Evolutionary conservation across 1,139 yeast species (phyloP), one percentile per base, ranked within the genome.

Genomic region (Hemisphaericaspora xylofermentans): DNA sequence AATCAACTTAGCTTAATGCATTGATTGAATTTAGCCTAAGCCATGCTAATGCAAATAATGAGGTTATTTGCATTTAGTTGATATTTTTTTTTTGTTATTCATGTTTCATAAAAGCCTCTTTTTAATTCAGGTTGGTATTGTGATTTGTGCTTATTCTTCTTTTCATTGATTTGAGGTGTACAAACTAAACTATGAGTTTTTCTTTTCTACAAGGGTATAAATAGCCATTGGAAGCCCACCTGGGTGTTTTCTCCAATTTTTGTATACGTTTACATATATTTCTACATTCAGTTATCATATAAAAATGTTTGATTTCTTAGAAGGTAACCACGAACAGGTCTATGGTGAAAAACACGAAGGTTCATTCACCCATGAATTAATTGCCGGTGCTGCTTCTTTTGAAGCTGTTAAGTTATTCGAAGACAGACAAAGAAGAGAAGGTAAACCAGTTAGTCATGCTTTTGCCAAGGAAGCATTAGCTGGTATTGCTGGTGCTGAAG

Each of bases 271-370:
- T 12, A 24, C 5, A 8, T 4, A 9, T n/a, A 24, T 8, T 24
- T 9, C 12, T 30, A 17, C 4, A 30, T 7, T 17, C 16, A 16
- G 17, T 7, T 3, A 6, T 6, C 34, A n/a, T n/a, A n/a, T 5
- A 28, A 25, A 17, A 42, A 53, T 54, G 54, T 53, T 54, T 38
- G 58, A 50, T 33, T 50, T 49, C 25, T 47, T 43, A 32, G 47
- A 74, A 78, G 47, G 74, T 77, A 6, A 78, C 86, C 4, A 68
- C 66, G 39, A 76, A 66, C 53, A 65, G 60, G 67, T 61, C 28
- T 61, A 62, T 57, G 64, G 65, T 40, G 59, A 51, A 13, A 35
- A 54, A 39, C 66, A 62, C 56, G 64, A 61, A 44, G 64, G 60
- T 31, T 59, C 61, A 50, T 57, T 63, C 50, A 51, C 63, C 19